Percentiles rank a stretch among this genome's conserved stretches.
Evolutionary conservation across 225 moss, liverwort and hornwort species (phyloP).

Genomic region (Marchantia polymorpha): DNA sequence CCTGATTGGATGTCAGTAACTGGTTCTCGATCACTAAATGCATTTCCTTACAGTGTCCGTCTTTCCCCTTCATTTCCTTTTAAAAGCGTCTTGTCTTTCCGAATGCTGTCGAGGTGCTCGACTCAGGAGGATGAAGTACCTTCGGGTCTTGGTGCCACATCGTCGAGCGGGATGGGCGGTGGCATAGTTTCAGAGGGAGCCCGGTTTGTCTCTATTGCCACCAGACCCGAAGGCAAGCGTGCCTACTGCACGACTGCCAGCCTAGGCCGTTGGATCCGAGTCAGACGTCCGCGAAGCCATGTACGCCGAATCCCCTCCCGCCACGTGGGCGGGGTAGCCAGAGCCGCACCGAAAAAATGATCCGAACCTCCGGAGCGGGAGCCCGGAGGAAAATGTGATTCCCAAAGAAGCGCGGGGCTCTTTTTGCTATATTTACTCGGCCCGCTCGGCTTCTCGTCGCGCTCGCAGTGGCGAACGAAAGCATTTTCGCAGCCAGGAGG

Average conservation of each 20-base stretch:
- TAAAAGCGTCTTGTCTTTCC: too few relatives aligned
- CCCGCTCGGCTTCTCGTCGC: constrained; percentile 69
- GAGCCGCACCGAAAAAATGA: constrained; percentile 51
- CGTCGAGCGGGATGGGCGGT: too few relatives aligned
- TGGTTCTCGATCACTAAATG: too few relatives aligned
- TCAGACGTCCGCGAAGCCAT: constrained; percentile 11
- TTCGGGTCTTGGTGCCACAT: too few relatives aligned
- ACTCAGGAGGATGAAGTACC: too few relatives aligned
- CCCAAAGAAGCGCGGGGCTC: constrained; percentile 5
- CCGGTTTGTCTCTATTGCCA: background rate
- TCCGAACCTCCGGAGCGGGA: constrained; percentile 56
- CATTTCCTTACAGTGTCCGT: too few relatives aligned
- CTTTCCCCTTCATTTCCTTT: too few relatives aligned
- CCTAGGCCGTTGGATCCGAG: background rate
- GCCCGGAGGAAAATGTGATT: constrained; percentile 46
- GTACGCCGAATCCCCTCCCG: constrained; percentile 52
- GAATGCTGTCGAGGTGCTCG: too few relatives aligned
- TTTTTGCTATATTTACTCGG: too few relatives aligned
- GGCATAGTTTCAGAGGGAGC: too few relatives aligned
- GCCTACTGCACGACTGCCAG: background rate
- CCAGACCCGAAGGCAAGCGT: background rate
- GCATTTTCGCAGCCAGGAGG: constrained; percentile 81
- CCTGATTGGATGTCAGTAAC: too few relatives aligned
- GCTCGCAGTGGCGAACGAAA: constrained; percentile 61
- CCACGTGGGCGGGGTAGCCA: too few relatives aligned